A percentile compares a stretch with the other conserved stretches of the same genome.
Evolutionary conservation across 805 yeast species (phyloP).

Genomic region (Candida wancherniae): DNA sequence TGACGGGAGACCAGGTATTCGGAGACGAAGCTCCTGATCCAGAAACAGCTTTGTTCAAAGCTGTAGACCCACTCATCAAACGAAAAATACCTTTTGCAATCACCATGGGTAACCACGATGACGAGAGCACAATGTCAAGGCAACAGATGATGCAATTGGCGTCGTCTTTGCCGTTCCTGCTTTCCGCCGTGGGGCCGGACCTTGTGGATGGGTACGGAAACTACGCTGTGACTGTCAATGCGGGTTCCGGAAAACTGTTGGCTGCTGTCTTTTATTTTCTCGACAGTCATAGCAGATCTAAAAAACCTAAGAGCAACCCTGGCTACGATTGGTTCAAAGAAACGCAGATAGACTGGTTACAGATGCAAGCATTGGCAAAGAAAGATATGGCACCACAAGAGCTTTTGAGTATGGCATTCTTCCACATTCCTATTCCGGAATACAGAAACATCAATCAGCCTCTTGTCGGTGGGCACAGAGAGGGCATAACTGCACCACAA

Average conservation of each 20-base stretch:
- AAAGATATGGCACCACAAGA: conserved; percentile 19
- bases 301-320: conserved; percentile 57
- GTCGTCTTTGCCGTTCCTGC: conserved; percentile 59
- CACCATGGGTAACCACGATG: conserved; percentile 92
- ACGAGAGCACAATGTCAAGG: conserved; percentile 69
- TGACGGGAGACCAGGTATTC: conserved; percentile 89
- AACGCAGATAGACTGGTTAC: conserved; percentile 58
- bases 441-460: conserved; percentile 48
- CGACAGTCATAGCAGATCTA: conserved; percentile 79
- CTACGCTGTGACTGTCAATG: conserved; percentile 50
- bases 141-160: conserved; percentile 55
- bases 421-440: conserved; percentile 93
- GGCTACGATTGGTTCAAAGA: conserved; percentile 87
- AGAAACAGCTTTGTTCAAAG: conserved; percentile 75
- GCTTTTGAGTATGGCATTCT: conserved; percentile 78
- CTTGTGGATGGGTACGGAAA: conserved; percentile 82
- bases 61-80: conserved; percentile 60
- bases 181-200: conserved; percentile 58
- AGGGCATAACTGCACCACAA: conserved; percentile 74
- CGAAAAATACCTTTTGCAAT: conserved; percentile 78
- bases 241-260: conserved; percentile 27
- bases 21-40: conserved; percentile 80
- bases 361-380: conserved; percentile 21
- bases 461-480: conserved; percentile 61
- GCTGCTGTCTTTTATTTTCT: conserved; percentile 65